Percentiles rank a stretch among this genome's conserved stretches.
Evolutionary conservation across 495 filamentous ascomycete genomes (phyloP).

Genomic region (Achaetomiella virescens): DNA sequence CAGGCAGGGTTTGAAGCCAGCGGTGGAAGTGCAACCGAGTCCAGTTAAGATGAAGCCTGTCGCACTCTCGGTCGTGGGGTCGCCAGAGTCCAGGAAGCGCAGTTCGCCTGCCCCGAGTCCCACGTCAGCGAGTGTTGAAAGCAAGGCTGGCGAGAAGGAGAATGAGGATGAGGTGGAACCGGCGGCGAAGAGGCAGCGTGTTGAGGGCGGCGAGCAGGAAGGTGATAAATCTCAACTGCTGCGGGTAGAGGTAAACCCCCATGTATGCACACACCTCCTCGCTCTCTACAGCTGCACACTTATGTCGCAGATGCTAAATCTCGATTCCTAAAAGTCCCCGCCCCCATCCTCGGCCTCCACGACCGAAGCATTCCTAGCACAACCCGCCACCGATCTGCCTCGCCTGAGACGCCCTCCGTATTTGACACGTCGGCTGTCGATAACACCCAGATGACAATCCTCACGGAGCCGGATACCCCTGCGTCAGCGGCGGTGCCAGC

Average conservation of each 20-base stretch:
- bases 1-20: background rate
- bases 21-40: background rate
- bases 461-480: slow-evolving; percentile 36
- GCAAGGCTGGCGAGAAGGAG: no score
- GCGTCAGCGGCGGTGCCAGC: background rate
- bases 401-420: slow-evolving; percentile 28
- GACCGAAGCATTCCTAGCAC: background rate
- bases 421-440: slow-evolving; percentile 35
- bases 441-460: slow-evolving; percentile 31
- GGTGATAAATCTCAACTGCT: background rate
- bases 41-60: background rate
- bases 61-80: no score
- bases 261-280: no score
- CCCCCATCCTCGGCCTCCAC: background rate
- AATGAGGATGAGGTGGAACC: background rate
- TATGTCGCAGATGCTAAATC: background rate
- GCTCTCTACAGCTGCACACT: background rate
- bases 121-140: background rate
- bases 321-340: background rate
- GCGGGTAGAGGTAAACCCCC: background rate
- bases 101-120: background rate
- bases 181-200: slow-evolving; percentile 9
- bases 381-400: slow-evolving; percentile 15
- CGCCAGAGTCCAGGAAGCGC: background rate
- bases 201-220: background rate